These are phyloP conservation scores for Biscogniauxia sp. DNA, from an alignment of 2,329 filamentous ascomycete genomes.

Conservation along the genomic window DNA sequence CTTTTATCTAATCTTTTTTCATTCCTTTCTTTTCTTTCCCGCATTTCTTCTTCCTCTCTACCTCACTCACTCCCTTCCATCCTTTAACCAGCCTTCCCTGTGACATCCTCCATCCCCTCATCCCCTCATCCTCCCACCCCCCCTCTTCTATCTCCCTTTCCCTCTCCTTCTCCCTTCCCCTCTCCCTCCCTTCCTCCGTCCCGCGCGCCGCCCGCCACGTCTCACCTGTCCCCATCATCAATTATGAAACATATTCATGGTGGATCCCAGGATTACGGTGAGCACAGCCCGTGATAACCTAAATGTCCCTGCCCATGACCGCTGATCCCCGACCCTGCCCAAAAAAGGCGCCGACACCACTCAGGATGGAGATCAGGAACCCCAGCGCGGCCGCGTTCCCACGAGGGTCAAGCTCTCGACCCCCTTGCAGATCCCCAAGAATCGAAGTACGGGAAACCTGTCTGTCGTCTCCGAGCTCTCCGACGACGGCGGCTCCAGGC, in stretches of 20 bases:
- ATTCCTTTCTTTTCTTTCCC: too few species aligned
- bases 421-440: constrained; percentile 57
- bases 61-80: too few species aligned
- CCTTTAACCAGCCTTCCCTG: too few species aligned
- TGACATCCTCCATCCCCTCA: too few species aligned
- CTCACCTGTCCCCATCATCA: constrained; percentile 23
- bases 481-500: constrained; percentile 50
- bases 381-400: constrained; percentile 31
- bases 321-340: constrained; percentile 25
- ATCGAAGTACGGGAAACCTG: constrained; percentile 64
- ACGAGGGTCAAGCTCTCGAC: constrained; percentile 44
- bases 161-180: constrained; percentile 2
- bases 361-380: constrained; percentile 37
- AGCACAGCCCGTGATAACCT: constrained; percentile 20
- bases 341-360: constrained; percentile 41
- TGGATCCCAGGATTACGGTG: constrained; percentile 43
- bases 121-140: neutral
- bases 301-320: constrained; percentile 18
- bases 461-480: constrained; percentile 41
- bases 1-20: neutral
- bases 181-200: constrained; percentile 1
- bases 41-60: too few species aligned
- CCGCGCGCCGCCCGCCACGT: neutral
- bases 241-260: constrained; percentile 46
- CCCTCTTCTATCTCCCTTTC: constrained; percentile 1